phyloP scores from a whole-genome alignment of 805 yeast species.

The Jamesozyma spencerorum region DNA sequence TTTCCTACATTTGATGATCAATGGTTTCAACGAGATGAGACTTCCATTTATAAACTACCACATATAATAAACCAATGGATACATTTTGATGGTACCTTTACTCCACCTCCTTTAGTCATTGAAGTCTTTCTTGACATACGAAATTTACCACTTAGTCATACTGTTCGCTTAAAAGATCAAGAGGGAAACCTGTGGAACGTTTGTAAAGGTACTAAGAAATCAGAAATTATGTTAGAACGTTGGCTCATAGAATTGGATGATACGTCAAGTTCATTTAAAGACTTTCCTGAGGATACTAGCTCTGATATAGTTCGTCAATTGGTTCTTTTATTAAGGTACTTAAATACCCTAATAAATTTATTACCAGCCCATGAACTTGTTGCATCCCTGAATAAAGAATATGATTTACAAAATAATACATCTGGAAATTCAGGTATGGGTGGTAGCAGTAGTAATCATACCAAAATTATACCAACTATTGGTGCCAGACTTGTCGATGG shows the following conservation, averaged over 20 bases:
- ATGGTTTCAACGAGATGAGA: constrained; percentile 7
- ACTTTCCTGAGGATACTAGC: constrained; percentile 40
- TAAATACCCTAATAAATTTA: constrained; percentile 55
- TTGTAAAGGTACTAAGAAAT: constrained; percentile 51
- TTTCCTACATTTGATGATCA: constrained; percentile 5
- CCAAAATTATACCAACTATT: constrained; percentile 22
- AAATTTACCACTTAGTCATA: constrained; percentile 45
- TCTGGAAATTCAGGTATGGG: neutral
- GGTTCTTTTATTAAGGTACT: constrained; percentile 60
- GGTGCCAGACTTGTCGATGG: constrained; percentile 68
- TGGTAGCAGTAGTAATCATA: no score
- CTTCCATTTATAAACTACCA: constrained; percentile 8
- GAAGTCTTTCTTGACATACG: constrained; percentile 73
- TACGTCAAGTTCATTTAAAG: constrained; percentile 26
- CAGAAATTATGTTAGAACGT: constrained; percentile 86
- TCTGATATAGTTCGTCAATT: constrained; percentile 67
- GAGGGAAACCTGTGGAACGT: constrained; percentile 47
- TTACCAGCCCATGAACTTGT: constrained; percentile 64
- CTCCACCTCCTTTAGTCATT: constrained; percentile 73
- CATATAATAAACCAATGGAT: constrained; percentile 51
- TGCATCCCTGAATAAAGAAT: constrained; percentile 33
- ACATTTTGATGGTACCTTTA: constrained; percentile 37
- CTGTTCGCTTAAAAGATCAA: constrained; percentile 49
- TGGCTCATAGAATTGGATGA: constrained; percentile 81
- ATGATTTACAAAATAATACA: constrained; percentile 7